Conservation (phyloP, 176 grass and related monocot genomes). For the Pontederia crassipes region DNA sequence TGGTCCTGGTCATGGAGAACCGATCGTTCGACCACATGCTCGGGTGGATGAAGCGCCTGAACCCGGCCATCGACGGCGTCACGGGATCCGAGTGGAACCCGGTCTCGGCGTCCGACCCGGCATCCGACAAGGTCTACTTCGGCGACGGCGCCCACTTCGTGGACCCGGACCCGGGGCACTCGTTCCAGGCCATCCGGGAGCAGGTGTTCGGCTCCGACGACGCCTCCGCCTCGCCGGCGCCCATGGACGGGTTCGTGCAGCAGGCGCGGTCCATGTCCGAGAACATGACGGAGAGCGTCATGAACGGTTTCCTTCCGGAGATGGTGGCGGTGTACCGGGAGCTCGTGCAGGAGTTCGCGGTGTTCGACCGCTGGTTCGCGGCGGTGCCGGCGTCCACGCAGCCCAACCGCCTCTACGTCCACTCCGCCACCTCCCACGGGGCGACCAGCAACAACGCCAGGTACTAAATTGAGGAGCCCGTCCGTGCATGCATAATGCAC, state of each 20-base stretch:
- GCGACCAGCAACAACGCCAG: conserved; percentile 61
- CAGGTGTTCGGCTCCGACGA: conserved; percentile 87
- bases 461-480: conserved; percentile 14
- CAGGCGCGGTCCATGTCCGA: conserved; percentile 54
- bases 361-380: conserved; percentile 91
- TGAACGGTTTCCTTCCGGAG: conserved; percentile 76
- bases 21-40: conserved; percentile 99
- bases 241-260: conserved; percentile 87
- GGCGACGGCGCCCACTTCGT: conserved; percentile 61
- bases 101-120: conserved; percentile 30
- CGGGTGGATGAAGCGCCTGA: conserved; percentile 90
- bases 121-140: conserved; percentile 56
- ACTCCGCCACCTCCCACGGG: conserved; percentile 75
- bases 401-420: conserved; percentile 85
- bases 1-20: conserved; percentile 98
- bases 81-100: conserved; percentile 77
- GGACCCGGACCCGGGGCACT: conserved; percentile 96
- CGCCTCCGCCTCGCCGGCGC: conserved; percentile 21
- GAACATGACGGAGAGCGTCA: conserved; percentile 64
- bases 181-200: conserved; percentile 89
- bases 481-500: too few relatives aligned
- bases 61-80: conserved; percentile 77
- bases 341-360: conserved; percentile 74
- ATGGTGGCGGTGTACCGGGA: conserved; percentile 72
- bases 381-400: conserved; percentile 82